Evolutionary conservation across 2,329 filamentous ascomycete genomes (phyloP).

Genomic region (Venturia effusa): DNA sequence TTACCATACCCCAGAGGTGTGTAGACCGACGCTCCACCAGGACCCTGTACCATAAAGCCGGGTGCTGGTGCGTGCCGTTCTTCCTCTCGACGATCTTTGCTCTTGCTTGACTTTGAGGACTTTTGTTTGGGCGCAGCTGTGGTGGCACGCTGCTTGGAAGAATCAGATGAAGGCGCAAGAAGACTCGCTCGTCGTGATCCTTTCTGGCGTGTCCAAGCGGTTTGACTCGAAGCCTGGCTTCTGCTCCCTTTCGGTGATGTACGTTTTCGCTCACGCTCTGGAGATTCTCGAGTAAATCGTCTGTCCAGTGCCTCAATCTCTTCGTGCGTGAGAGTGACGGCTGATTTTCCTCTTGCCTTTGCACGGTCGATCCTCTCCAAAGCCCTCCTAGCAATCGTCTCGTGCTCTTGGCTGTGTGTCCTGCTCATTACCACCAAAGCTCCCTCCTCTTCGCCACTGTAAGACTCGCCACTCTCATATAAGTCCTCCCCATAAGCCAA

Average conservation of each 20-base stretch:
- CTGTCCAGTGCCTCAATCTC: slow-evolving; percentile 62
- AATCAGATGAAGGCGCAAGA: neutral
- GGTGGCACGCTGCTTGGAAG: slow-evolving; percentile 5
- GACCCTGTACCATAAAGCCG: slow-evolving; percentile 8
- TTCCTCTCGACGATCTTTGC: neutral
- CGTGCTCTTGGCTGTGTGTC: slow-evolving; percentile 50
- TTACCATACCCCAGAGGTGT: slow-evolving; percentile 5
- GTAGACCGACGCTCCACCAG: slow-evolving; percentile 6
- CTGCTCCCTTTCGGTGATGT: neutral
- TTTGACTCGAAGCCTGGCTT: neutral
- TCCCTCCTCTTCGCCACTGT: slow-evolving; percentile 37
- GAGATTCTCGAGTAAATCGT: slow-evolving; percentile 5
- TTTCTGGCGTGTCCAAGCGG: slow-evolving; percentile 7
- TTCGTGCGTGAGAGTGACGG: slow-evolving; percentile 68
- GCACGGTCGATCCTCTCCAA: slow-evolving; percentile 71
- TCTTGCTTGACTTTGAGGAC: neutral
- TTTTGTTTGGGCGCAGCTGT: neutral
- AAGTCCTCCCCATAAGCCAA: slow-evolving; percentile 35
- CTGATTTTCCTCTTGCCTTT: slow-evolving; percentile 61
- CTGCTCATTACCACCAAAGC: slow-evolving; percentile 17
- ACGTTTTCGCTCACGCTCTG: slow-evolving; percentile 4
- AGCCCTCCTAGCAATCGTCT: slow-evolving; percentile 66
- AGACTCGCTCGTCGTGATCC: slow-evolving; percentile 5
- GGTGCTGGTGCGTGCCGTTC: neutral
- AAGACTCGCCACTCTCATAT: slow-evolving; percentile 39